Percentiles rank a stretch among this genome's conserved stretches.
phyloP scores from a whole-genome alignment of 2,329 filamentous ascomycete genomes.

The Alternaria tenuissima region DNA sequence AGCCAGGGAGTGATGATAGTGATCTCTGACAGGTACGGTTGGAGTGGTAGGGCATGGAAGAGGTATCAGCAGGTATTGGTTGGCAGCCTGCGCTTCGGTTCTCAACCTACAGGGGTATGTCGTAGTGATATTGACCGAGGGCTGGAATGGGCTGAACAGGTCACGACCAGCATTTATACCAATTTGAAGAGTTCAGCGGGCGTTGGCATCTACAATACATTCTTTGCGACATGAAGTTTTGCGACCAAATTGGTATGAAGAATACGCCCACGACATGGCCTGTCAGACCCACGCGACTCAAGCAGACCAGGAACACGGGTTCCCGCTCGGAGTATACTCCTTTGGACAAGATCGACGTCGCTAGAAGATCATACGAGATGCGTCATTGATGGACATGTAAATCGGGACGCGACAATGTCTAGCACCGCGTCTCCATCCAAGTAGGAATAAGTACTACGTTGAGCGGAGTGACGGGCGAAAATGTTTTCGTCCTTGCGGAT shows the following conservation, averaged over 20 bases:
- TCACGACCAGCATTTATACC: not conserved
- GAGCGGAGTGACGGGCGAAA: not conserved
- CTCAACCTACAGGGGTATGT: not conserved
- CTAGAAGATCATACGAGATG: not conserved
- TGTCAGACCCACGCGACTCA: not conserved
- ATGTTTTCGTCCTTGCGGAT: not conserved
- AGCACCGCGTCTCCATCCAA: not conserved
- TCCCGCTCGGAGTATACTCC: conserved; percentile 14
- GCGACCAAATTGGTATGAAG: not conserved
- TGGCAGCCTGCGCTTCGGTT: too few relatives aligned
- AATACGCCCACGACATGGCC: not conserved
- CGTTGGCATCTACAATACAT: not conserved
- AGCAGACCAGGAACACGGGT: conserved; percentile 8
- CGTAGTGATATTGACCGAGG: not conserved
- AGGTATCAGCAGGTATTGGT: not conserved
- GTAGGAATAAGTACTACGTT: not conserved
- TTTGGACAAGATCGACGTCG: conserved; percentile 12
- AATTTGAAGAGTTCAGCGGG: conserved; percentile 6
- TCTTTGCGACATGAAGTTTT: not conserved
- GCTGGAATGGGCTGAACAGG: not conserved
- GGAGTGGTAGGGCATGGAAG: conserved; percentile 1
- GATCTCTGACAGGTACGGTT: conserved; percentile 29
- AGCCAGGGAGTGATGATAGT: conserved; percentile 43
- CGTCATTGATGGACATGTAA: not conserved
- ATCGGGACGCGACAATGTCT: not conserved